phyloP scores from a whole-genome alignment of 352 stramenopile genomes.

The Phytophthora pistaciae region DNA sequence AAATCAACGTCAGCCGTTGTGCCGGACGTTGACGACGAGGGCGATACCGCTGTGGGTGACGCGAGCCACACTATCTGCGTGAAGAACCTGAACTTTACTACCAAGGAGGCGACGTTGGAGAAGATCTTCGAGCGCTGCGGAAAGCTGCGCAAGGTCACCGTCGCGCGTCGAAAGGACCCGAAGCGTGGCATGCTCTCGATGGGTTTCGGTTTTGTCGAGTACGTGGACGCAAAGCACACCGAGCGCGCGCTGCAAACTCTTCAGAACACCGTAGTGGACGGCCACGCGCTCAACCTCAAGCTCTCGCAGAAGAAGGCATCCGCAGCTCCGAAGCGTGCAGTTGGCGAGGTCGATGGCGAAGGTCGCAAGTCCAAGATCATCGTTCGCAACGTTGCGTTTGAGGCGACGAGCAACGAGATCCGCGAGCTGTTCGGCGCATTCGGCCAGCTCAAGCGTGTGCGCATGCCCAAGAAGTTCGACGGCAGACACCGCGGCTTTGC shows the following conservation, averaged over 20 bases:
- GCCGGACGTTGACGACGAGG: slow-evolving; percentile 69
- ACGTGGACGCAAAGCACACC: slow-evolving; percentile 86
- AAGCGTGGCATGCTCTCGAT: slow-evolving; percentile 93
- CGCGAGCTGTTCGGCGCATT: slow-evolving; percentile 97
- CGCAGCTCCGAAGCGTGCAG: slow-evolving; percentile 50
- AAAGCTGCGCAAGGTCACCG: slow-evolving; percentile 87
- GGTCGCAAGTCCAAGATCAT: slow-evolving; percentile 96
- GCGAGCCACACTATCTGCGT: slow-evolving; percentile 95
- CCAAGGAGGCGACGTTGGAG: slow-evolving; percentile 90
- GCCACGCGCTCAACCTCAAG: slow-evolving; percentile 95
- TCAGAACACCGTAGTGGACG: slow-evolving; percentile 93
- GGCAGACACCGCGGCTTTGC: slow-evolving; percentile 97
- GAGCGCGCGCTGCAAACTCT: slow-evolving; percentile 84
- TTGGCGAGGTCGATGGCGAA: slow-evolving; percentile 40
- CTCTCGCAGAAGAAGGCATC: slow-evolving; percentile 92
- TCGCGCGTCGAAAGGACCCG: slow-evolving; percentile 86
- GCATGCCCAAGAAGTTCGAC: slow-evolving; percentile 99
- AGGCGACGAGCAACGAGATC: slow-evolving; percentile 97
- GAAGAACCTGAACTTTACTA: slow-evolving; percentile 99
- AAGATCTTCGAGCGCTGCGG: slow-evolving; percentile 76
- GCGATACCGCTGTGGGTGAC: slow-evolving; percentile 70
- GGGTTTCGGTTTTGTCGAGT: slow-evolving; percentile 99
- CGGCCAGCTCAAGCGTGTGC: slow-evolving; percentile 97
- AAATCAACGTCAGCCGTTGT: slow-evolving; percentile 59
- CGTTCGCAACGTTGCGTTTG: slow-evolving; percentile 98